Evolutionary conservation across 345 rosid species (phyloP), one percentile per base, ranked within the genome.

Genomic region (Salix koriyanagi): DNA sequence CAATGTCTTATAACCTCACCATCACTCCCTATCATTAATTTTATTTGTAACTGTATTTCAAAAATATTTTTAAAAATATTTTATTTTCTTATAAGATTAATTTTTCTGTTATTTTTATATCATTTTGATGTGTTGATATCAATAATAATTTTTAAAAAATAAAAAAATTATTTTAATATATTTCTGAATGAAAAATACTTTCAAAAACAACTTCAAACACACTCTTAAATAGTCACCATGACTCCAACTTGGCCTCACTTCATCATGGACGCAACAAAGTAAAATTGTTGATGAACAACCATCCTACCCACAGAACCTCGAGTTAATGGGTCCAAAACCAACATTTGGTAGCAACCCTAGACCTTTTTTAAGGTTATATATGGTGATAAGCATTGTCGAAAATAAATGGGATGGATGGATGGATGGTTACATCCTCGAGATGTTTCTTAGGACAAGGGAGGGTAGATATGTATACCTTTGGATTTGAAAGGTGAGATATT

Each of bases 331-430:
- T 82, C 66, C 5, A 46, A 26, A 39, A 15, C 26, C 73, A 71
- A 11, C 28, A 42, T 37, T 41, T 4, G 73, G 21, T 3, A 75
- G 16, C 30, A 75, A 36, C 23, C 74, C 77, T 2, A 54, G 42
- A 5, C 76, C 74, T 46, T 74, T 65, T 15, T 42, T 72, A 15
- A 78, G 65, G 44, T 70, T 74, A 18, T 25, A 25, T 25, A 25
- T 15, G n/a, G 19, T 39, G 54, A 19, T 70, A 82, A 42, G 48
- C 71, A 58, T 78, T 70, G 52, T 75, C 76, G 52, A 78, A 82
- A 14, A 10, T 44, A 11, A 65, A 65, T 7, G 79, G 73, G 36
- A 34, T 18, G 79, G 28, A 26, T 26, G 25, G 36, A 32, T 70
- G 1, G 28, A 26, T 26, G 28, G 41, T 28, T 3, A 65, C 65